phyloP scores from a whole-genome alignment of 164 flowering plant genomes.

The Nymphaea colorata region DNA sequence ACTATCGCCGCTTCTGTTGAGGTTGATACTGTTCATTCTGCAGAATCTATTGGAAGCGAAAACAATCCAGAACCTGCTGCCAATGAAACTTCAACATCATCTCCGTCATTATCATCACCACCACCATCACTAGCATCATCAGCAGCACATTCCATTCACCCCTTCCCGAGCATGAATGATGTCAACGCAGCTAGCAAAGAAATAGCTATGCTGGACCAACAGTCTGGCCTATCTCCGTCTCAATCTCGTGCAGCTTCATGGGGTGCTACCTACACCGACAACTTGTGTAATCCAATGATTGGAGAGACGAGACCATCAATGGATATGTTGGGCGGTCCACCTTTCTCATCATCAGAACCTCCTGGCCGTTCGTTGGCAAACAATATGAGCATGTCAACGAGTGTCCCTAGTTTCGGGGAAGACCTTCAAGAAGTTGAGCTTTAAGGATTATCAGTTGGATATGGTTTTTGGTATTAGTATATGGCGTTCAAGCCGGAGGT shows the following conservation, averaged over 20 bases:
- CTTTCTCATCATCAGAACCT: conserved; percentile 33
- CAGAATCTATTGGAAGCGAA: conserved; percentile 22
- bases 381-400: conserved; percentile 8
- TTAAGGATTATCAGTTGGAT: background rate
- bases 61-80: conserved; percentile 17
- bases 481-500: too few species aligned
- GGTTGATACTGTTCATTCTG: conserved; percentile 15
- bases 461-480: too few species aligned
- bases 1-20: conserved; percentile 22
- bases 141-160: conserved; percentile 29
- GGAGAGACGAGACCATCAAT: conserved; percentile 24
- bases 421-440: conserved; percentile 17
- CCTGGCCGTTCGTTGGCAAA: conserved; percentile 13
- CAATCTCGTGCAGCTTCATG: conserved; percentile 75
- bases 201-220: conserved; percentile 5
- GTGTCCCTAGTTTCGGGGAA: conserved; percentile 16
- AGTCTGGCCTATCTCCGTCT: conserved; percentile 19
- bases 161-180: conserved; percentile 64
- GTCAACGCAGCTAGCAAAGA: conserved; percentile 19
- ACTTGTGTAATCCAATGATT: conserved; percentile 17
- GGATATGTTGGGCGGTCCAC: conserved; percentile 26
- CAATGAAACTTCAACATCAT: conserved; percentile 22
- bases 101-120: conserved; percentile 21
- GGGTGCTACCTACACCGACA: conserved; percentile 40
- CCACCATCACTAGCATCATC: conserved; percentile 11